Conservation (phyloP, 108 stramenopile species). For the Aurantiochytrium sp. region DNA sequence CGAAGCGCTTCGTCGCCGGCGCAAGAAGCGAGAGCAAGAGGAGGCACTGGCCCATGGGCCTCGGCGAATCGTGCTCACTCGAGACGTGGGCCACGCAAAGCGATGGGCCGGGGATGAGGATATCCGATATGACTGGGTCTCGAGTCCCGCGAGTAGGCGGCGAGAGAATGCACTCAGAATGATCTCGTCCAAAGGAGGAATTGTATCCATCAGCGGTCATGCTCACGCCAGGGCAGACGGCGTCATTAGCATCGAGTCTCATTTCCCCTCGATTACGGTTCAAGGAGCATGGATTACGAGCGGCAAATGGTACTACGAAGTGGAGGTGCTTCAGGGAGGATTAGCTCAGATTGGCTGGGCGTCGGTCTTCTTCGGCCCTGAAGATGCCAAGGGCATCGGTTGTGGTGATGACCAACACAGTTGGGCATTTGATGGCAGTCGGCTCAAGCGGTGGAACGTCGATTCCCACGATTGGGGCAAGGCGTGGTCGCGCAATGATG, state of each 20-base stretch:
- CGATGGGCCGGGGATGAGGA: background rate
- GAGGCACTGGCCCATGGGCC: background rate
- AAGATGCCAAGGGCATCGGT: background rate
- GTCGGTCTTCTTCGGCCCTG: background rate
- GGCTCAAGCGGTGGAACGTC: background rate
- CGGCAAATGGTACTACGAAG: conserved; percentile 11
- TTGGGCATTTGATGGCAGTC: conserved; percentile 8
- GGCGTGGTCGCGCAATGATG: background rate
- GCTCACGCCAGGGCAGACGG: background rate
- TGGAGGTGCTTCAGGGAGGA: background rate
- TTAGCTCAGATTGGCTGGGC: conserved; percentile 12
- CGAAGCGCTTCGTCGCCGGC: background rate
- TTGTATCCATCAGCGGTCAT: background rate
- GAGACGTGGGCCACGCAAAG: background rate
- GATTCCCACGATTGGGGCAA: background rate
- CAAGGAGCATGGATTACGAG: background rate
- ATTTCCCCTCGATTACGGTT: background rate
- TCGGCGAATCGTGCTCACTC: background rate
- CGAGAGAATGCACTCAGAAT: background rate
- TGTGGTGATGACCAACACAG: conserved; percentile 2
- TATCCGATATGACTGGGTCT: background rate
- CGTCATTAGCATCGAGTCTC: background rate
- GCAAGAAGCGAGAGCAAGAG: background rate
- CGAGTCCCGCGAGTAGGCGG: background rate
- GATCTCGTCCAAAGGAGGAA: background rate